Conservation (phyloP, 2,329 filamentous ascomycete species). For the Botrytis medusae region DNA sequence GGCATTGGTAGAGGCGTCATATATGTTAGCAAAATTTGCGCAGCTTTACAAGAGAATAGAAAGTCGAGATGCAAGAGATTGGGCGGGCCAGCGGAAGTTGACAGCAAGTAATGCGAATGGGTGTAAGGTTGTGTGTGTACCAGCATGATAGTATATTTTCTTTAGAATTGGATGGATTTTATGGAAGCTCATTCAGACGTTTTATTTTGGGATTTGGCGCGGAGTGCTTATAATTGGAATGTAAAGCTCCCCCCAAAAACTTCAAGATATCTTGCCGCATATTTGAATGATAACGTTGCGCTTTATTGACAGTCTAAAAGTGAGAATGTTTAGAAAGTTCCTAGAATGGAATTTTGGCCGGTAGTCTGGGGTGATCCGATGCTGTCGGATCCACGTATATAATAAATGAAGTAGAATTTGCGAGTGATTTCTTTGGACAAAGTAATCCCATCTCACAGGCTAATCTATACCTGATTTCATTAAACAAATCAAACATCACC, state of each 20-base stretch:
- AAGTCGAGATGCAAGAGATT: conserved; percentile 8
- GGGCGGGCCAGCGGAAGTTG: conserved; percentile 17
- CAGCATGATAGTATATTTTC: not conserved
- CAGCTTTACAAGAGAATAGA: conserved; percentile 22
- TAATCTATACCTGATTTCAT: not conserved
- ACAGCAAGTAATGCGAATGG: conserved; percentile 21
- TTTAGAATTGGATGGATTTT: not conserved
- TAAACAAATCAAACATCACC: not conserved
- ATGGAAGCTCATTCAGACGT: not conserved
- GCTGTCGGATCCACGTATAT: not conserved
- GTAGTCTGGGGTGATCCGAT: not conserved
- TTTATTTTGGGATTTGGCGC: not conserved
- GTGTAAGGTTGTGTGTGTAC: conserved; percentile 9
- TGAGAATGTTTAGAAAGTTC: not conserved
- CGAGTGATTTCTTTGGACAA: not conserved
- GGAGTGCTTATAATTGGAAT: conserved; percentile 12
- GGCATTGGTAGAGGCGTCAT: conserved; percentile 23
- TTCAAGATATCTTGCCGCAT: conserved; percentile 8
- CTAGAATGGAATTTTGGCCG: not conserved
- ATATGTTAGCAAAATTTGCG: conserved; percentile 22
- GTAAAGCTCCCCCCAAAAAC: not conserved
- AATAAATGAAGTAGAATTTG: not conserved
- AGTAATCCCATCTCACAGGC: not conserved
- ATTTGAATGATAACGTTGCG: not conserved
- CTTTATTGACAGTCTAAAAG: not conserved